phyloP scores from a whole-genome alignment of 148 eudicot genomes.

The Gaultheria prostrata region DNA sequence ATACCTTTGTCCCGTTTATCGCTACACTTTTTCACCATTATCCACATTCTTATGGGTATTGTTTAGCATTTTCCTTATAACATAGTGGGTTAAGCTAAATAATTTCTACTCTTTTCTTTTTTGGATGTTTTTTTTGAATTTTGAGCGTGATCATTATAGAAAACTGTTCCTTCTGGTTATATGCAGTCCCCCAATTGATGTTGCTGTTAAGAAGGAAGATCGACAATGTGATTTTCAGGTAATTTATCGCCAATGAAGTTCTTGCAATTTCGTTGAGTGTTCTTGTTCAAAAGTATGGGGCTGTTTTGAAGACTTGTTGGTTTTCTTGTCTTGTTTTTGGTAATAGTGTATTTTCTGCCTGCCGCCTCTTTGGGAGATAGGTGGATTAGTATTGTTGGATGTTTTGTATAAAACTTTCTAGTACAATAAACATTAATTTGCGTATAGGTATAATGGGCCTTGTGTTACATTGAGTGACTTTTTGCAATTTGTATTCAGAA shows the following conservation, averaged over 20 bases:
- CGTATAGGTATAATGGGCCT: neutral
- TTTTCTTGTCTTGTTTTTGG: neutral
- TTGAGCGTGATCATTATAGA: neutral
- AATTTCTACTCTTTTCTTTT: too few relatives aligned
- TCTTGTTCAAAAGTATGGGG: neutral
- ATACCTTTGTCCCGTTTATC: too few relatives aligned
- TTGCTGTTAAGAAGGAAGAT: slow-evolving; percentile 23
- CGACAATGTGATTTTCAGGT: slow-evolving; percentile 23
- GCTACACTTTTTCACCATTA: too few relatives aligned
- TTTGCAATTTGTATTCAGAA: neutral
- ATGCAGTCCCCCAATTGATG: slow-evolving; percentile 17
- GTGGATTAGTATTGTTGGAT: neutral
- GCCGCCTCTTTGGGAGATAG: neutral
- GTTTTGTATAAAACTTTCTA: neutral
- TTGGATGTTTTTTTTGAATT: neutral
- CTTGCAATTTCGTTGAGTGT: neutral
- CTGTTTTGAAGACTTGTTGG: neutral
- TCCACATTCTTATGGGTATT: too few relatives aligned
- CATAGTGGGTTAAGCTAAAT: too few relatives aligned
- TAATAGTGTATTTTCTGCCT: neutral
- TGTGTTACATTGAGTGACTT: neutral
- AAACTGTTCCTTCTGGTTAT: neutral
- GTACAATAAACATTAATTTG: neutral
- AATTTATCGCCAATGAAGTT: neutral
- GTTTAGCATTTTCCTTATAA: too few relatives aligned